A percentile compares a stretch with the other conserved stretches of the same genome.
Conservation (phyloP, 2,329 filamentous ascomycete species). For the Epichloe uncinata region DNA sequence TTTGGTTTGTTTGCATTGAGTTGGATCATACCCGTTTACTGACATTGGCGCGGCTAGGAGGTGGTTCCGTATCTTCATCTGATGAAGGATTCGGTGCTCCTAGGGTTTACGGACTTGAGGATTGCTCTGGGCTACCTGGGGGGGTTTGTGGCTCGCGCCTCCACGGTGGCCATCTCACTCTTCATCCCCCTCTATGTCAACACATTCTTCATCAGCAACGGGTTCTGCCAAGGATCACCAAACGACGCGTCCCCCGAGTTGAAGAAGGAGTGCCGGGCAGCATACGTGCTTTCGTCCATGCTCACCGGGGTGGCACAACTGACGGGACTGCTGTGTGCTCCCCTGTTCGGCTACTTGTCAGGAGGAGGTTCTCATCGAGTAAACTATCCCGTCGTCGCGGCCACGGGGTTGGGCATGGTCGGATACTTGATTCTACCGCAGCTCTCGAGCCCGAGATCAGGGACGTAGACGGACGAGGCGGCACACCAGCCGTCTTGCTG, state of each 20-base stretch:
- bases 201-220: conserved; percentile 71
- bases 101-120: conserved; percentile 62
- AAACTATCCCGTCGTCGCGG: conserved; percentile 61
- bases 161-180: conserved; percentile 85
- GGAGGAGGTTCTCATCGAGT: conserved; percentile 51
- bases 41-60: conserved; percentile 11
- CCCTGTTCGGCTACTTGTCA: conserved; percentile 82
- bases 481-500: conserved; percentile 55
- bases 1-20: not conserved
- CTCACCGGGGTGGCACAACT: conserved; percentile 83
- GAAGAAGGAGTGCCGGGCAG: conserved; percentile 71
- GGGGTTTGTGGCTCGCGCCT: conserved; percentile 88
- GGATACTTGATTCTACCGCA: conserved; percentile 68
- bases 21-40: not conserved
- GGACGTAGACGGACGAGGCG: conserved; percentile 49
- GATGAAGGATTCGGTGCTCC: conserved; percentile 46
- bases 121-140: conserved; percentile 85
- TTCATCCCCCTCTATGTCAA: conserved; percentile 93
- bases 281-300: conserved; percentile 78
- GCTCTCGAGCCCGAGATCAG: conserved; percentile 62
- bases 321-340: conserved; percentile 71
- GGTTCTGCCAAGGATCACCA: conserved; percentile 59
- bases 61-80: conserved; percentile 46
- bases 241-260: conserved; percentile 55
- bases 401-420: conserved; percentile 59